Evolutionary conservation across 257 asterid species (phyloP).

Genomic region (Nicotiana tomentosiformis): DNA sequence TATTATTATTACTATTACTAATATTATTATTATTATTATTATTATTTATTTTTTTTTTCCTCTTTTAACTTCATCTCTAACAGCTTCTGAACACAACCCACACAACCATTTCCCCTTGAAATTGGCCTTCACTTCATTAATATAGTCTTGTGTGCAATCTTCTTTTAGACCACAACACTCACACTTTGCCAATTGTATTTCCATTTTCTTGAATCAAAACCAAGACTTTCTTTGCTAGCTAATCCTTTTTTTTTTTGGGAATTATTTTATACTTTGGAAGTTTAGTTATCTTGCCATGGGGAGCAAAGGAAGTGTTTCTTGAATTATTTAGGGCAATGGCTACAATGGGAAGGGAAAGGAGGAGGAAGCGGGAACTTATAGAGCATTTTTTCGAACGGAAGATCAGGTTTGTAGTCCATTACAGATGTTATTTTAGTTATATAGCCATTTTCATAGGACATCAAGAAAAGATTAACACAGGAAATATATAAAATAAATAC

Average conservation of each 20-base stretch:
- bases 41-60: slow-evolving; percentile 18
- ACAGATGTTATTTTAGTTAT: no score
- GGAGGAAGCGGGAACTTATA: background rate
- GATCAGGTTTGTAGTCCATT: no score
- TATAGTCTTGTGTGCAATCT: slow-evolving; percentile 80
- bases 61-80: slow-evolving; percentile 61
- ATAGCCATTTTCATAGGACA: no score
- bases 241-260: background rate
- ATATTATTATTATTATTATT: no score
- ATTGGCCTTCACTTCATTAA: slow-evolving; percentile 45
- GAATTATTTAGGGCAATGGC: no score
- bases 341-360: background rate
- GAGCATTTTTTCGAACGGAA: background rate
- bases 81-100: slow-evolving; percentile 83
- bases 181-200: slow-evolving; percentile 68
- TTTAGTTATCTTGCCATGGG: background rate
- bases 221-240: background rate
- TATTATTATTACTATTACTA: background rate
- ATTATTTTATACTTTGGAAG: no score
- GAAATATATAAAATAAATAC: no score
- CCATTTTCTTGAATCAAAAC: slow-evolving; percentile 31
- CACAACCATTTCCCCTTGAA: slow-evolving; percentile 86
- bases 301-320: no score
- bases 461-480: no score
- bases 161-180: slow-evolving; percentile 88